Evolutionary conservation across 2,329 filamentous ascomycete species (phyloP).

Genomic region (Aspergillus fischeri): DNA sequence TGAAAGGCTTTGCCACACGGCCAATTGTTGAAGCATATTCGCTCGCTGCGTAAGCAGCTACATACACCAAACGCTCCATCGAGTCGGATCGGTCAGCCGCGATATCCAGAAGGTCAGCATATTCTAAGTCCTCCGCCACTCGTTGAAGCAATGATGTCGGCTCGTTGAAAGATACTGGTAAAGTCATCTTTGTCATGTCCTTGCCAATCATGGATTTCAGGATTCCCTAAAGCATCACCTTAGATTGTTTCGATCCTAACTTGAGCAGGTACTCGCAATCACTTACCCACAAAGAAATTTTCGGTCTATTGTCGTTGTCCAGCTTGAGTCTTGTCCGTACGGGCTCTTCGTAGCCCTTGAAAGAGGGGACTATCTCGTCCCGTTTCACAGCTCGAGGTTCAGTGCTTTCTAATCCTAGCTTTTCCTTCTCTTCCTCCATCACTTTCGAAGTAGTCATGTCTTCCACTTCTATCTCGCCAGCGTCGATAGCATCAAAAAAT

Average conservation of each 20-base stretch:
- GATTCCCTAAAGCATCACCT: conserved; percentile 64
- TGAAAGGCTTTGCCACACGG: conserved; percentile 96
- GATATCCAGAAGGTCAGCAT: conserved; percentile 83
- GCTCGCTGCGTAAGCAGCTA: conserved; percentile 91
- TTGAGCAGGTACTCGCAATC: not conserved
- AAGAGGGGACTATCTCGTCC: conserved; percentile 70
- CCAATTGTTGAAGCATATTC: conserved; percentile 97
- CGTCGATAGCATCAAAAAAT: conserved; percentile 95
- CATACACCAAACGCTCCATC: conserved; percentile 87
- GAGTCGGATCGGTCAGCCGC: conserved; percentile 83
- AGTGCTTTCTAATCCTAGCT: conserved; percentile 35
- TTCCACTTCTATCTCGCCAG: conserved; percentile 71
- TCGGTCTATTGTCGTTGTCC: conserved; percentile 87
- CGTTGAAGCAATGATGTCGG: conserved; percentile 92
- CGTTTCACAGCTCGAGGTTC: conserved; percentile 48
- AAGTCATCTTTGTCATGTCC: conserved; percentile 99
- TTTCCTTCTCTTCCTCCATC: conserved; percentile 43
- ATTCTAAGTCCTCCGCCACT: conserved; percentile 97
- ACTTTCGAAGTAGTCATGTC: conserved; percentile 56
- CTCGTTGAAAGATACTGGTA: conserved; percentile 98
- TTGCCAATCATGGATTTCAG: conserved; percentile 99
- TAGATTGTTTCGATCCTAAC: not conserved
- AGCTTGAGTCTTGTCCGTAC: conserved; percentile 75
- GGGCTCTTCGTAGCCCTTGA: conserved; percentile 87
- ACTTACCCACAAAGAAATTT: conserved; percentile 90